Conservation (phyloP, 306 rosid genomes). For the Trifolium fragiferum region DNA sequence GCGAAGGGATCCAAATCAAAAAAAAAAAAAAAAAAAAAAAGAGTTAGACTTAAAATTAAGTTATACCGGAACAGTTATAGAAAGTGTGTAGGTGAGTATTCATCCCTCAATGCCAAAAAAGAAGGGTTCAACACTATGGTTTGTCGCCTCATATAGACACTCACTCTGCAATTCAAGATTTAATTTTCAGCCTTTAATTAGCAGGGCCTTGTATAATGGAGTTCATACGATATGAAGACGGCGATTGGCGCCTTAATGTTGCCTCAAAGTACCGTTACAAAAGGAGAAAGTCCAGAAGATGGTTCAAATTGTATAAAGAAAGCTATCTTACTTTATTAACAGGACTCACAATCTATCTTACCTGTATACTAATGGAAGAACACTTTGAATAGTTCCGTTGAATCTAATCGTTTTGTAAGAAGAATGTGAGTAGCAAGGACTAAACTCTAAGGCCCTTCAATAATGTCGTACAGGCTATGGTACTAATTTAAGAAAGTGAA, state of each 20-base stretch:
- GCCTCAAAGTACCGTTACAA: constrained; percentile 47
- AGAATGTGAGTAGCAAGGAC: background rate
- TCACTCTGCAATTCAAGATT: constrained; percentile 96
- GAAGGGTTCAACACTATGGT: constrained; percentile 97
- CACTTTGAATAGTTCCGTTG: background rate
- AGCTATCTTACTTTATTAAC: constrained; percentile 23
- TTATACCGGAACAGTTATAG: too few species aligned
- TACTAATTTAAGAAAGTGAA: constrained; percentile 2
- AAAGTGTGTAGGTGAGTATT: too few species aligned
- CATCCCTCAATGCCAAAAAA: too few species aligned
- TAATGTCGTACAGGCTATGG: background rate
- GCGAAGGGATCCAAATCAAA: too few species aligned
- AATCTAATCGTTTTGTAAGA: background rate
- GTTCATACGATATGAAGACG: constrained; percentile 70
- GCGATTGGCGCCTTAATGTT: constrained; percentile 51
- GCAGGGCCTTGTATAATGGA: constrained; percentile 99
- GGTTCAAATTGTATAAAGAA: constrained; percentile 61
- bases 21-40: too few species aligned
- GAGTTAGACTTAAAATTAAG: too few species aligned
- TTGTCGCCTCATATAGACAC: constrained; percentile 97
- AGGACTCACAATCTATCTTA: too few species aligned
- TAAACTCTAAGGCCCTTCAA: background rate
- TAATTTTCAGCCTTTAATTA: constrained; percentile 91
- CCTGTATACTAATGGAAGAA: background rate
- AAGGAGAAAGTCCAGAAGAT: constrained; percentile 51